phyloP scores from a whole-genome alignment of 2,329 filamentous ascomycete species.

The Podosphaera fusca region DNA sequence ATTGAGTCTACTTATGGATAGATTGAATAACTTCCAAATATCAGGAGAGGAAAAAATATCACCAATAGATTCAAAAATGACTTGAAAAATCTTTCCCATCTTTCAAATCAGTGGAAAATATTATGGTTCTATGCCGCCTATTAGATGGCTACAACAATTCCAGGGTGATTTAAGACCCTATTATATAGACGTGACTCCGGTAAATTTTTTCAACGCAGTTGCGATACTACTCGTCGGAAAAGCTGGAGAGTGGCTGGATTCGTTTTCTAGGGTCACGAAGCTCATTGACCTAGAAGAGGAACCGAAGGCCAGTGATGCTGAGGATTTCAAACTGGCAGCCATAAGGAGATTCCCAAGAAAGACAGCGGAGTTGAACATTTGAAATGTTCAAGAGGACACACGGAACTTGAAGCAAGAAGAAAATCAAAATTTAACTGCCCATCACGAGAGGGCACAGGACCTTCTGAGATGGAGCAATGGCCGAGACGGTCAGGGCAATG shows the following conservation, averaged over 20 bases:
- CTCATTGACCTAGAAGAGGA: background rate
- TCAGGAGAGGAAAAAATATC: too few species aligned
- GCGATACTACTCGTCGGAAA: background rate
- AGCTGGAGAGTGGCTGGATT: background rate
- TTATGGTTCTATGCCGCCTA: background rate
- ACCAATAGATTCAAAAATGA: background rate
- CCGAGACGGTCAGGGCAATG: background rate
- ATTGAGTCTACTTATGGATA: too few species aligned
- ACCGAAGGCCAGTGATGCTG: background rate
- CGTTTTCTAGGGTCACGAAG: background rate
- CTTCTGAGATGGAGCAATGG: background rate
- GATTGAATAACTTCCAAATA: too few species aligned
- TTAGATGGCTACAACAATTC: background rate
- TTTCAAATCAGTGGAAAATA: background rate
- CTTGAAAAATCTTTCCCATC: background rate
- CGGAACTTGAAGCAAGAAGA: too few species aligned
- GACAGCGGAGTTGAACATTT: too few species aligned
- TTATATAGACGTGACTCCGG: background rate
- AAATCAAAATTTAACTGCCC: too few species aligned
- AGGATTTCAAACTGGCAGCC: background rate
- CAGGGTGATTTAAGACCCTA: background rate
- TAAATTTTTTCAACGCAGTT: background rate
- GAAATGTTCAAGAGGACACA: too few species aligned
- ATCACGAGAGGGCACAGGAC: background rate
- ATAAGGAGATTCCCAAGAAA: too few species aligned